A percentile compares a stretch with the other conserved stretches of the same genome.
These are phyloP conservation scores for Russula griseocarnosa DNA, from an alignment of 768 basidiomycete species.

Conservation along the genomic window DNA sequence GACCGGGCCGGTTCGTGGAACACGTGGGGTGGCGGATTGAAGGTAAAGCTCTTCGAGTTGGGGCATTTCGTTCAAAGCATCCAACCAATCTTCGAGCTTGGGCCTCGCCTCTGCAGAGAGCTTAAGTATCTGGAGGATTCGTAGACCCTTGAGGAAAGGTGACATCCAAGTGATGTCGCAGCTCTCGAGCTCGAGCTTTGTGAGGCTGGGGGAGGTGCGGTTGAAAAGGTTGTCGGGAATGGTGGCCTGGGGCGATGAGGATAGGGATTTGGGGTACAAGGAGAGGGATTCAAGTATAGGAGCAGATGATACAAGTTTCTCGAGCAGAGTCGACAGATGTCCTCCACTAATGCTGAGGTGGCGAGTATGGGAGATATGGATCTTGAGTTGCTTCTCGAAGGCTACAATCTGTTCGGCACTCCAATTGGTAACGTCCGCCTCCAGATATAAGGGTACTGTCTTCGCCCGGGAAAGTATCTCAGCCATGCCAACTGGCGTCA, in stretches of 20 bases:
- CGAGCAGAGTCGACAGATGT: not conserved
- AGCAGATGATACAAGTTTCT: not conserved
- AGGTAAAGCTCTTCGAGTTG: constrained; percentile 14
- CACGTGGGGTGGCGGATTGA: constrained; percentile 1
- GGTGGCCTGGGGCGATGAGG: no score
- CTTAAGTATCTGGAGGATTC: constrained; percentile 1
- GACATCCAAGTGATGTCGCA: constrained; percentile 4
- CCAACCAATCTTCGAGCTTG: constrained; percentile 13
- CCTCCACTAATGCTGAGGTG: not conserved
- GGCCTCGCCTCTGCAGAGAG: not conserved
- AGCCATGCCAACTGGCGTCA: not conserved
- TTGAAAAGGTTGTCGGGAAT: not conserved
- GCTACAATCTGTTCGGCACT: not conserved
- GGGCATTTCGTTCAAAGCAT: constrained; percentile 16
- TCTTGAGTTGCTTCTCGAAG: not conserved
- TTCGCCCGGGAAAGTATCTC: constrained; percentile 18
- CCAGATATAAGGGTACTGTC: constrained; percentile 11
- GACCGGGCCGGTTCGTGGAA: no score
- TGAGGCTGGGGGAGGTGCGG: not conserved
- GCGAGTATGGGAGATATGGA: constrained; percentile 1
- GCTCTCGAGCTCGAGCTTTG: not conserved
- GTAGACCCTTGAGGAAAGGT: constrained; percentile 10
- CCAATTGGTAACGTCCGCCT: not conserved
- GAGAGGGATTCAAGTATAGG: not conserved
- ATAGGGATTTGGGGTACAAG: not conserved